Conservation (phyloP, 2,329 filamentous ascomycete species). For the Cladosporium austrohemisphaericum region DNA sequence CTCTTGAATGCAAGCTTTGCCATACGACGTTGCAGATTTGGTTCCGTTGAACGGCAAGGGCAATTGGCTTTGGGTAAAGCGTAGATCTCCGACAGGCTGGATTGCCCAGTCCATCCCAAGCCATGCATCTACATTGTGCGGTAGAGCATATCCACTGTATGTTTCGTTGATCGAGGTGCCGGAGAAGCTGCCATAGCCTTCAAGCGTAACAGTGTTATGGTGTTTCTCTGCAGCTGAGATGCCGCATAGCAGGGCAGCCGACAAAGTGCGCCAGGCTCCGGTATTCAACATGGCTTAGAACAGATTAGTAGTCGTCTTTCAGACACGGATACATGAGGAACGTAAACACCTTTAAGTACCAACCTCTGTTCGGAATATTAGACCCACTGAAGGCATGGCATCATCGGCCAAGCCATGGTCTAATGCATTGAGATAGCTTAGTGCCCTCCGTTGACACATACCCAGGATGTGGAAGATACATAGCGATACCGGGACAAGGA, state of each 20-base stretch:
- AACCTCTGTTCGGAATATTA: too few relatives aligned
- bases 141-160: constrained; percentile 5
- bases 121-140: constrained; percentile 4
- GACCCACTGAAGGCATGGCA: too few relatives aligned
- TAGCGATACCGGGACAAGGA: too few relatives aligned
- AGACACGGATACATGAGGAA: too few relatives aligned
- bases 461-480: too few relatives aligned
- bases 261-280: background rate
- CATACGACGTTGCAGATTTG: constrained; percentile 28
- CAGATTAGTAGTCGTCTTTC: too few relatives aligned
- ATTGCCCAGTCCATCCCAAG: constrained; percentile 10
- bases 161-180: constrained; percentile 9
- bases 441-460: too few relatives aligned
- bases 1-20: constrained; percentile 34
- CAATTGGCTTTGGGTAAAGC: background rate
- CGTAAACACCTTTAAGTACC: too few relatives aligned
- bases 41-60: background rate
- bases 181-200: constrained; percentile 11
- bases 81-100: constrained; percentile 7
- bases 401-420: too few relatives aligned
- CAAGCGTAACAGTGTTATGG: background rate
- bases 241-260: background rate
- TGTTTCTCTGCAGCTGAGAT: background rate
- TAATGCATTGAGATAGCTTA: too few relatives aligned
- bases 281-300: too few relatives aligned